Evolutionary conservation across 345 rosid species (phyloP).

Genomic region (Ailanthus altissimus): DNA sequence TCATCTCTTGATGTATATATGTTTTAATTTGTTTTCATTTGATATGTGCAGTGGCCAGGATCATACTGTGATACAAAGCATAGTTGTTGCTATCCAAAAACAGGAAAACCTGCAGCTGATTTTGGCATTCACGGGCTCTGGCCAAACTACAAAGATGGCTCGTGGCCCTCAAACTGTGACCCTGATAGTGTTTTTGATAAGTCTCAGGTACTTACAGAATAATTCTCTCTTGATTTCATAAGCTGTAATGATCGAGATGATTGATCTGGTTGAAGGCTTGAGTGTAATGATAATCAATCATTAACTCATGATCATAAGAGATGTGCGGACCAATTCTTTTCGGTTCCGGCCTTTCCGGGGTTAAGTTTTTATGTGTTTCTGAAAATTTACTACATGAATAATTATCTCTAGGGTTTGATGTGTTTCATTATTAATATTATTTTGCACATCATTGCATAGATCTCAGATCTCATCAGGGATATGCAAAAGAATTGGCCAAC

Average conservation of each 20-base stretch:
- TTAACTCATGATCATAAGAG: not conserved
- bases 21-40: not conserved
- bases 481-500: conserved; percentile 70
- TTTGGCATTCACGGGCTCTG: conserved; percentile 94
- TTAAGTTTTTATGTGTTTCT: no score
- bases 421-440: no score
- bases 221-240: no score
- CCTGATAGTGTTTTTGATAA: conserved; percentile 44
- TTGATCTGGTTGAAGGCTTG: no score
- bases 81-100: conserved; percentile 74
- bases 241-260: no score
- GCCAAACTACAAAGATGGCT: conserved; percentile 78
- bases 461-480: conserved; percentile 48
- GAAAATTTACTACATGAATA: no score
- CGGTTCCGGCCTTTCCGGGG: no score
- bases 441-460: conserved; percentile 29
- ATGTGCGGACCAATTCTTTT: no score
- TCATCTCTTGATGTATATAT: not conserved
- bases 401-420: no score
- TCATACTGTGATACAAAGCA: conserved; percentile 69
- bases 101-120: conserved; percentile 81
- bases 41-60: conserved; percentile 79
- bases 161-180: conserved; percentile 66
- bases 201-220: conserved; percentile 47
- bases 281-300: no score